Evolutionary conservation across 176 grass and related monocot genomes (phyloP).

Genomic region (Aechmea fasciata): DNA sequence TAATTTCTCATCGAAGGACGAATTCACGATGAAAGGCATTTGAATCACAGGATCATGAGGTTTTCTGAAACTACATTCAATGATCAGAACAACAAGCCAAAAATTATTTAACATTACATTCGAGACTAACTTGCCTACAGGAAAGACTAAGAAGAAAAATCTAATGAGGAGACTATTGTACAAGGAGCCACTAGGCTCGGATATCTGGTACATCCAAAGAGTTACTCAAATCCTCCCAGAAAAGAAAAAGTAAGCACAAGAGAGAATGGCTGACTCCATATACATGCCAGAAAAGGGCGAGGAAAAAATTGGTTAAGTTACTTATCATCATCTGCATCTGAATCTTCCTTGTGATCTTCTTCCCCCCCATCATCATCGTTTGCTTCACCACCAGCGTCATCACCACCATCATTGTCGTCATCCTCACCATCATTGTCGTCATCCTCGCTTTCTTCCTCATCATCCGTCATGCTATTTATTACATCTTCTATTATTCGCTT

Average conservation of each 20-base stretch:
- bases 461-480: conserved; percentile 79
- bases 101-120: conserved; percentile 42
- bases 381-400: conserved; percentile 12
- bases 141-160: conserved; percentile 19
- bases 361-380: conserved; percentile 7
- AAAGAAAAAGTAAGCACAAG: not conserved
- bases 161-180: conserved; percentile 44
- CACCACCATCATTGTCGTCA: conserved; percentile 29
- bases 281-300: conserved; percentile 8
- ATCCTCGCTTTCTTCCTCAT: conserved; percentile 57
- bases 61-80: not conserved
- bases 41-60: not conserved
- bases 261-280: conserved; percentile 3
- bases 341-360: conserved; percentile 15
- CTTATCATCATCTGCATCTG: conserved; percentile 27
- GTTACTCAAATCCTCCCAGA: conserved; percentile 11
- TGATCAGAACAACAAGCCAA: not conserved
- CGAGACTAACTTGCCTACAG: conserved; percentile 46
- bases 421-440: conserved; percentile 36
- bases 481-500: conserved; percentile 81
- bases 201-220: not conserved
- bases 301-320: conserved; percentile 1
- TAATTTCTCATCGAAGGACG: no score
- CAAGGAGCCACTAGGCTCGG: conserved; percentile 12
- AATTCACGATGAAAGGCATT: no score